Conservation (phyloP, 495 filamentous ascomycete genomes). For the Aspergillus incahuasiensis region DNA sequence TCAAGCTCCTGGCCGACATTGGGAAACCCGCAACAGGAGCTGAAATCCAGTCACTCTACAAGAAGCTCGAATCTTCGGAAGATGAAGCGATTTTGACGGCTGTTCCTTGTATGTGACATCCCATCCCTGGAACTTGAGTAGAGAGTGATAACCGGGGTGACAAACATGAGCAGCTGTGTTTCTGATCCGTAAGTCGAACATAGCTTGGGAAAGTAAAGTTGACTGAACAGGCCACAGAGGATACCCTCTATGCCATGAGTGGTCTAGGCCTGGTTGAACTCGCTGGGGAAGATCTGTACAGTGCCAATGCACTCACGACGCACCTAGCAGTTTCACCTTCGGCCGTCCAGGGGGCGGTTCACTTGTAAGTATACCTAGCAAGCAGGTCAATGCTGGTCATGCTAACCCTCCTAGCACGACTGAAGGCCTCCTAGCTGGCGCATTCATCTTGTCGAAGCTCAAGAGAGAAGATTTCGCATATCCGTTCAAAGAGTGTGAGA, state of each 20-base stretch:
- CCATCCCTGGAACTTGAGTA: not conserved
- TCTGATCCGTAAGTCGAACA: not conserved
- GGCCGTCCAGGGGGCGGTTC: constrained; percentile 35
- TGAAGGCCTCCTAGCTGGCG: constrained; percentile 31
- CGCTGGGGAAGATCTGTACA: constrained; percentile 25
- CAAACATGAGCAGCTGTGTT: not conserved
- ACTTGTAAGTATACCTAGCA: constrained; percentile 26
- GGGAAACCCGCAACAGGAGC: constrained; percentile 21
- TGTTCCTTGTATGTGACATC: constrained; percentile 2
- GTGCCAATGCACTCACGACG: constrained; percentile 30
- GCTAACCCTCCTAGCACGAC: constrained; percentile 24
- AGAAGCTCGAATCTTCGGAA: constrained; percentile 6
- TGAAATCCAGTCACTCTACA: constrained; percentile 22
- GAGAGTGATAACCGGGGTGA: not conserved
- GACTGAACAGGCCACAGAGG: constrained; percentile 17
- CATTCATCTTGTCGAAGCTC: constrained; percentile 36
- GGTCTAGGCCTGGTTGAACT: constrained; percentile 32
- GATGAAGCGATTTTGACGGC: too few species aligned
- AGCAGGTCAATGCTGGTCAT: not conserved
- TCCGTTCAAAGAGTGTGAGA: constrained; percentile 31
- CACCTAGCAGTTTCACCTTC: constrained; percentile 34
- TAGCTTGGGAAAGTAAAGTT: not conserved
- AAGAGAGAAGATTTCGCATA: constrained; percentile 31
- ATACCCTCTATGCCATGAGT: constrained; percentile 35
- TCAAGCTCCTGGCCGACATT: constrained; percentile 22